Evolutionary conservation across 2,329 filamentous ascomycete species (phyloP), one percentile per base, ranked within the genome.

Genomic region (Phaeosphaeria sp.): DNA sequence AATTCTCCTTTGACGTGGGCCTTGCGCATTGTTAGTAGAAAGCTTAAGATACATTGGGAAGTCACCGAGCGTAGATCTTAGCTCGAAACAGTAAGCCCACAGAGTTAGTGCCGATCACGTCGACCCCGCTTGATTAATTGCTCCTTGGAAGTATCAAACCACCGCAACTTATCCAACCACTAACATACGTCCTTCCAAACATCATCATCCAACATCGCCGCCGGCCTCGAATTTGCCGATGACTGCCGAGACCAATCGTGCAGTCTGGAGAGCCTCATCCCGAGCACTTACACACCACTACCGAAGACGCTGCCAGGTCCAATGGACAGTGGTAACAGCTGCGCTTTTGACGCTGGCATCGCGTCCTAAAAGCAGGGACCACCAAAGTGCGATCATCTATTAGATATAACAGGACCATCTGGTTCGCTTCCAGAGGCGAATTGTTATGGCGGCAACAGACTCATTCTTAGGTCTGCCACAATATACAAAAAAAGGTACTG

Each of bases 91-190:
- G 59, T 22, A 60, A 52, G 30, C 44, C 22, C 44, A 15, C 23
- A 30, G 20, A n/a, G n/a, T 43, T 55, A 56, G 62, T 46, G 57
- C 51, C 21, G 33, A 33, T 52, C 49, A 59, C 52, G 56, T 22
- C 17, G 42, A 46, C 39, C 52, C 50, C 20, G 33, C 27, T 36
- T 52, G 33, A 65, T 68, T 62, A 63, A 60, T 46, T 57, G 50
- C 46, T 46, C 50, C 51, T 60, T 59, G 59, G 46, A 55, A 60
- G 54, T 41, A 39, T 68, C 50, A 64, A 62, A 60, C 54, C 46
- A 53, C 33, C 52, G 58, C 56, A 57, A 47, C 48, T 20, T 49
- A 50, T 23, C 25, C 62, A 36, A 50, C 67, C 65, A 68, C 47
- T 66, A 41, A 64, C 44, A 39, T 5, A 11, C 20, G n/a, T 23